Evolutionary conservation across 345 rosid genomes (phyloP).

Genomic region (Dipteronia dyeriana): DNA sequence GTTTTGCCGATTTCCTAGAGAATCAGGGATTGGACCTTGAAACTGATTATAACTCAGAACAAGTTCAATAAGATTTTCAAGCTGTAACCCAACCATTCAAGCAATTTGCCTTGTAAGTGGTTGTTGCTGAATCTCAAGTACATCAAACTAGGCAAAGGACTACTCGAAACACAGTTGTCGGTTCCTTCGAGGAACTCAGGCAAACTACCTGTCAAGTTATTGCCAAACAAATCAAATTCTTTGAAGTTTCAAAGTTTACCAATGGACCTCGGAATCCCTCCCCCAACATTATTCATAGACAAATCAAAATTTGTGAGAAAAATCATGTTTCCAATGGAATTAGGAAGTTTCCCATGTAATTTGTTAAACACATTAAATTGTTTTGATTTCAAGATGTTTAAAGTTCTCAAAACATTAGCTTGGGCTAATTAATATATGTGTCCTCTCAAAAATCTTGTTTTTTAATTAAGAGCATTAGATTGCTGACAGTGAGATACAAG

Average conservation of each 20-base stretch:
- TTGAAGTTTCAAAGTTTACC: conserved; percentile 41
- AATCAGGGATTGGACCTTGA: conserved; percentile 38
- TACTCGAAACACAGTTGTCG: conserved; percentile 20
- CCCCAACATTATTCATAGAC: conserved; percentile 28
- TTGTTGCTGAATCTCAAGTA: conserved; percentile 30
- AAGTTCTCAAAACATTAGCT: no score
- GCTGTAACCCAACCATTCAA: conserved; percentile 41
- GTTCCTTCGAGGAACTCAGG: conserved; percentile 31
- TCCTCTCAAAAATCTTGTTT: no score
- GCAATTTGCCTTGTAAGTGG: conserved; percentile 35
- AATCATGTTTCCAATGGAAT: conserved; percentile 44
- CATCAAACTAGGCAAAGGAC: conserved; percentile 34
- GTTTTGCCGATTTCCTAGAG: conserved; percentile 34
- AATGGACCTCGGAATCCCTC: conserved; percentile 39
- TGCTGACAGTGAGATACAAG: no score
- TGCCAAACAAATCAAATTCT: conserved; percentile 32
- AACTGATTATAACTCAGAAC: conserved; percentile 31
- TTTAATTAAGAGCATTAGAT: no score
- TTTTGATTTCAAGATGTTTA: no score
- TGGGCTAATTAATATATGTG: no score
- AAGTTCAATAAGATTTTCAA: conserved; percentile 30
- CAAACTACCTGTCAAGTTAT: conserved; percentile 43
- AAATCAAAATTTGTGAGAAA: conserved; percentile 33
- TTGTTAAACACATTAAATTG: no score
- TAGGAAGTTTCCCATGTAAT: conserved; percentile 43